Evolutionary conservation across 371 early-diverging fungal species (phyloP).

Genomic region (Mucor circinelloides): DNA sequence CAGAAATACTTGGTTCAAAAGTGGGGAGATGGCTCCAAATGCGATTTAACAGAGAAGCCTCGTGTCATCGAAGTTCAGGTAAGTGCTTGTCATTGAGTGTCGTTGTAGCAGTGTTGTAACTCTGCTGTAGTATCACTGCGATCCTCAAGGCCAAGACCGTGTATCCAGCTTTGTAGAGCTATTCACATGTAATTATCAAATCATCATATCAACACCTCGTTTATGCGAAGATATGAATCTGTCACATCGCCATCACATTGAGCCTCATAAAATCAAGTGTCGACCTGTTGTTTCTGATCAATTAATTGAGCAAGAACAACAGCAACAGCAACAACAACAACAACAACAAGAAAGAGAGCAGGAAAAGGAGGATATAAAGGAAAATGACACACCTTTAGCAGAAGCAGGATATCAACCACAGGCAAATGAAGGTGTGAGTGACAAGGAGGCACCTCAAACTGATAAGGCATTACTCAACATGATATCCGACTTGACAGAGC

Average conservation of each 20-base stretch:
- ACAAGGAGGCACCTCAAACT: background rate
- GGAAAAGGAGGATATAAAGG: background rate
- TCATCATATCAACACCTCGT: conserved; percentile 69
- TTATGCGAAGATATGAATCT: conserved; percentile 72
- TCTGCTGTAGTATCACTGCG: conserved; percentile 66
- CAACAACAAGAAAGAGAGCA: conserved; percentile 1
- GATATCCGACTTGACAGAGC: conserved; percentile 34
- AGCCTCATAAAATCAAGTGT: conserved; percentile 61
- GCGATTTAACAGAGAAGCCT: conserved; percentile 71
- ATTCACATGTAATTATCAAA: conserved; percentile 70
- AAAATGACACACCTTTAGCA: background rate
- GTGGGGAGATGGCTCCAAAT: conserved; percentile 74
- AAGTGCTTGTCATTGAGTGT: background rate
- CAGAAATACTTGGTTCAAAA: conserved; percentile 64
- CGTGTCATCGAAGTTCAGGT: conserved; percentile 75
- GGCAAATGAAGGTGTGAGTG: background rate
- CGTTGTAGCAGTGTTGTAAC: background rate
- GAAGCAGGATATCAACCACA: background rate
- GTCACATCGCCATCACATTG: conserved; percentile 44
- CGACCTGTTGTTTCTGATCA: conserved; percentile 63
- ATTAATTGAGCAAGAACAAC: conserved; percentile 21
- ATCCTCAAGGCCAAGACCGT: conserved; percentile 54
- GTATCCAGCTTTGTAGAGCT: conserved; percentile 65
- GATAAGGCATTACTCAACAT: conserved; percentile 8
- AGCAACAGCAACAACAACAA: conserved; percentile 8